A percentile compares a stretch with the other conserved stretches of the same genome.
phyloP scores from a whole-genome alignment of 2,329 filamentous ascomycete species.

The Hymenoscyphus fraxineus region DNA sequence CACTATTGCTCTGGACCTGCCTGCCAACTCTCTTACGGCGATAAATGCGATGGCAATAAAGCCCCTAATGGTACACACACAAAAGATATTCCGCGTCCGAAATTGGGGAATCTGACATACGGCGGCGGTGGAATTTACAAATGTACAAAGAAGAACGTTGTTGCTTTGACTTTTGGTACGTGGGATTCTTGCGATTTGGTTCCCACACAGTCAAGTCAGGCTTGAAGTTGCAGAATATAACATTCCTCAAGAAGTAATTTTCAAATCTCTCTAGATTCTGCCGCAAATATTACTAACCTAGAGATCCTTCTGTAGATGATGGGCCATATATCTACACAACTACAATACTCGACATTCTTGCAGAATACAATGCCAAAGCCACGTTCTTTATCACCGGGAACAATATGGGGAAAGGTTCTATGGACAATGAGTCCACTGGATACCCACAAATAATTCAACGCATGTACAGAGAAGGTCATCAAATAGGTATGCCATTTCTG shows the following conservation, averaged over 20 bases:
- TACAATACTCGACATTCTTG: constrained; percentile 42
- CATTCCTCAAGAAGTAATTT: background rate
- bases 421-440: constrained; percentile 44
- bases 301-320: constrained; percentile 58
- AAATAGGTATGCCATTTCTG: constrained; percentile 44
- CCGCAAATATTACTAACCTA: constrained; percentile 45
- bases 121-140: constrained; percentile 35
- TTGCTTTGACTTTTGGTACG: constrained; percentile 1
- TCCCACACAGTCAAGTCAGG: background rate
- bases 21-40: constrained; percentile 45
- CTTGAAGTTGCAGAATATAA: too few species aligned
- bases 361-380: constrained; percentile 54
- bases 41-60: constrained; percentile 55
- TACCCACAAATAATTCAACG: constrained; percentile 43
- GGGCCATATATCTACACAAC: constrained; percentile 62
- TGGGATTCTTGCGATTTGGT: background rate
- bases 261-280: background rate
- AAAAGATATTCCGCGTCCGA: constrained; percentile 43
- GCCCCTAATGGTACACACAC: constrained; percentile 51
- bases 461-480: constrained; percentile 46
- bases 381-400: constrained; percentile 51
- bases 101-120: constrained; percentile 50
- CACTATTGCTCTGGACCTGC: background rate
- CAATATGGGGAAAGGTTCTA: constrained; percentile 51
- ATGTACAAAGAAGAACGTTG: background rate